Evolutionary conservation across 1,284 basidiomycete genomes (phyloP), one percentile per base, ranked within the genome.

Genomic region (Ustilago esculenta): DNA sequence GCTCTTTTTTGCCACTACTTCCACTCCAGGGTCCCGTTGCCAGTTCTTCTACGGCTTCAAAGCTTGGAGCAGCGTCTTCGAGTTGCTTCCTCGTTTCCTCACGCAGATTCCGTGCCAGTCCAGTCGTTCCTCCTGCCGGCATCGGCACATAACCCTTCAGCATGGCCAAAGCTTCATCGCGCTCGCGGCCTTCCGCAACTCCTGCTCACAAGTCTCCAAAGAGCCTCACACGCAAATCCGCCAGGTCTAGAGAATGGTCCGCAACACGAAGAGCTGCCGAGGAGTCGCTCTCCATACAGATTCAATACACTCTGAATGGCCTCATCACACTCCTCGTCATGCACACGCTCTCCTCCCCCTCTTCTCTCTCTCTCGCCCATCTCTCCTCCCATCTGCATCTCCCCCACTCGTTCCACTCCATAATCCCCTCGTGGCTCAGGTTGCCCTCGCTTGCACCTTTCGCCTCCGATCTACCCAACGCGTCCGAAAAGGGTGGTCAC

Each of bases 331-430:
- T 76, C 9, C 56, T 73, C 11, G 73, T 76, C 25, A 60, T 63
- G 50, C 73, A 76, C 34, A 66, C 68, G 20, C 72, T 76, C 39
- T 75, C 72, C 10, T 73, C 72, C 11, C 72, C 72, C 3, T 75
- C 73, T 5, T 76, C 73, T 0, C 60, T 76, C 35, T 74, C 72
- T 5, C 52, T 76, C 11, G 67, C 57, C 3, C 72, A 75, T 37
- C 66, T 75, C 27, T 71, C 69, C 4, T 60, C 61, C 1, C 73
- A 75, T n/a, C 39, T 75, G 17, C 73, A 73, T 44, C 60, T 75
- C 4, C 60, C 70, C 3, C 53, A 61, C 25, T 66, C 64, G 34
- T 57, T 75, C 2, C 70, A 76, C 35, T 63, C 60, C 12, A 66
- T 76, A 40, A 57, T 76, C 21, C 75, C 75, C 14, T 57, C 65